phyloP scores from a whole-genome alignment of 106 monocot species.

The Apostasia ramifera region DNA sequence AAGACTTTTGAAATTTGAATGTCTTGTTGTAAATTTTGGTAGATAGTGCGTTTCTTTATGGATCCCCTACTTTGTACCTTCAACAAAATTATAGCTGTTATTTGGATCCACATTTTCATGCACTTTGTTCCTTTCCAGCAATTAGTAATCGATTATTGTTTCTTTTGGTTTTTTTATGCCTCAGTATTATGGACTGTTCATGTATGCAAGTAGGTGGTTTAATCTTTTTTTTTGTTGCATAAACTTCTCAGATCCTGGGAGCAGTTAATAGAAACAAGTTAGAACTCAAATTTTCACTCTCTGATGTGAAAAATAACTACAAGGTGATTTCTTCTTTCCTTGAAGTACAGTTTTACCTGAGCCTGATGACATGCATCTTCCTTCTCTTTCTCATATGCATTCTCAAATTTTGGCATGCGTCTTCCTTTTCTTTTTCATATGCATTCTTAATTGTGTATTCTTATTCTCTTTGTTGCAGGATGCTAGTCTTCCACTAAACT shows the following conservation, averaged over 20 bases:
- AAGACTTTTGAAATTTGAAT: no score
- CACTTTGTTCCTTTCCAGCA: no score
- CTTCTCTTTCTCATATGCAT: neutral
- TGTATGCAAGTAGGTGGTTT: neutral
- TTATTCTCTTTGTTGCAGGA: conserved; percentile 31
- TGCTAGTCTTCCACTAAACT: conserved; percentile 47
- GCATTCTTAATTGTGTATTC: conserved; percentile 4
- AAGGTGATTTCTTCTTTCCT: conserved; percentile 32
- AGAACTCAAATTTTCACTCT: conserved; percentile 35
- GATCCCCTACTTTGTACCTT: no score
- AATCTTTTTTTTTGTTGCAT: neutral
- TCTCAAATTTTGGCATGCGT: no score
- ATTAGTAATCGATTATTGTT: no score
- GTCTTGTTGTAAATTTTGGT: no score
- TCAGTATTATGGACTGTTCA: no score
- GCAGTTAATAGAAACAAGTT: conserved; percentile 7
- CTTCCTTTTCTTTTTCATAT: neutral
- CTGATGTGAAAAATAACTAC: conserved; percentile 61
- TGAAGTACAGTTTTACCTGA: neutral
- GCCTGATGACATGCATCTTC: neutral
- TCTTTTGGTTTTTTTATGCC: no score
- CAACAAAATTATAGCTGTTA: no score
- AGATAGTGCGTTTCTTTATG: no score
- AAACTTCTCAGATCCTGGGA: conserved; percentile 19
- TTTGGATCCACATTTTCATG: no score